Evolutionary conservation across 768 basidiomycete genomes (phyloP), one percentile per base, ranked within the genome.

Genomic region (Tricholoma sp.): DNA sequence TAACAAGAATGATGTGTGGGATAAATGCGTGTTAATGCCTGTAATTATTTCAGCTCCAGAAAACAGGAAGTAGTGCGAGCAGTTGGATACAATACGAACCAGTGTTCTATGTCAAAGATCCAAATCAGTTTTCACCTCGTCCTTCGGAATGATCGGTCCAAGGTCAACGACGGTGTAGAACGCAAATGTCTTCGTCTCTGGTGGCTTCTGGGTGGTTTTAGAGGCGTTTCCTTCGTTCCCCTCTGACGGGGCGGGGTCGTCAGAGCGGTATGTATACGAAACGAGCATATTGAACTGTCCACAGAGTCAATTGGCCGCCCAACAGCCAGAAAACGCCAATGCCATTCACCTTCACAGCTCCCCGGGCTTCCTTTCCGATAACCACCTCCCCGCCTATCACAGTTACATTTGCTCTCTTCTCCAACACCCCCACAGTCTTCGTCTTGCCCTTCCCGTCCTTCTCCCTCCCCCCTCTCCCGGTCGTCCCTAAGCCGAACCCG

Each of bases 211-310:
- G n/a, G 72, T 57, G 1, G 66, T 57, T 64, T 76, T 75, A 15
- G 76, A 72, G 41, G 77, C 72, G 13, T 68, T 70, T 12, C 64
- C 74, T 24, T 80, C 80, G 52, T 81, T 82, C 58, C 83, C 80
- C 52, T 87, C 85, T 1, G 83, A 80, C 12, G 83, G 81, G 2
- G 83, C 77, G 20, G 85, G 80, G 58, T 97, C 95, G 65, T 98
- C 96, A 0, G 92, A 88, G 33, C 89, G 83, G 68, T 98, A 99
- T 0, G 94, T 96, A 70, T 93, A 98, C 2, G 92, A 84, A 1
- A 99, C 88, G 59, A 94, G 81, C 83, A 98, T 87, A 63, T 94
- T 94, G 69, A 94, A 94, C 95, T 98, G 68, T 4, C 48, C 15
- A 41, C 9, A 33, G n/a, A 24, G 60, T 52, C 12, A 63, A 36